Percentiles rank a stretch among this genome's conserved stretches.
Conservation (phyloP, 2,329 filamentous ascomycete species). For the Samsoniella hepiali region DNA sequence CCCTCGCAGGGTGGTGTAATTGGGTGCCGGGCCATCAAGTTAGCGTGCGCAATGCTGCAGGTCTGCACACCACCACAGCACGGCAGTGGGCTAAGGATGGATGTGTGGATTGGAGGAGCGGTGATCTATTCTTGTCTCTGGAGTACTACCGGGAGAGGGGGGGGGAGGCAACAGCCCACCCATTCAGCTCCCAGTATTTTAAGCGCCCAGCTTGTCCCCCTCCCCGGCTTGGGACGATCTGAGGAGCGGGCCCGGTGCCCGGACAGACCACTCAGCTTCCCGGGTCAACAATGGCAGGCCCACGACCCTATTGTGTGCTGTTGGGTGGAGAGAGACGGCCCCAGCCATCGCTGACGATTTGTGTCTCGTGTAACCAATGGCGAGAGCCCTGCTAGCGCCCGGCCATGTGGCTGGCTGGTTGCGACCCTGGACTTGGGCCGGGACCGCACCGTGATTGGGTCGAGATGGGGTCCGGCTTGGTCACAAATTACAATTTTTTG, state of each 20-base stretch:
- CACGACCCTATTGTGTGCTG: not conserved
- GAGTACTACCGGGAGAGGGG: too few relatives aligned
- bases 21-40: not conserved
- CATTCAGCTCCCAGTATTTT: slow-evolving; percentile 7
- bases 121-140: slow-evolving; percentile 12
- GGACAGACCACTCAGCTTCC: not conserved
- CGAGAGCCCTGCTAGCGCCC: slow-evolving; percentile 13
- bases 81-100: not conserved
- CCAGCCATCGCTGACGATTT: slow-evolving; percentile 10
- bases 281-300: slow-evolving; percentile 1
- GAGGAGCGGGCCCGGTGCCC: not conserved
- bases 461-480: not conserved
- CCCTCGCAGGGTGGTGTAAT: not conserved
- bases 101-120: not conserved
- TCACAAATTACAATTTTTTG: not conserved
- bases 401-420: slow-evolving; percentile 7
- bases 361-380: slow-evolving; percentile 10
- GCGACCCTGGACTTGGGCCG: slow-evolving; percentile 2
- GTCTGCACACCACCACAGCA: slow-evolving; percentile 2
- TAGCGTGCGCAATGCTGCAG: not conserved
- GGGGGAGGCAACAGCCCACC: not conserved
- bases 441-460: not conserved
- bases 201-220: not conserved
- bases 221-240: not conserved
- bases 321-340: not conserved